Conservation (phyloP, 2,329 filamentous ascomycete genomes). For the Trichoderma sp. region DNA sequence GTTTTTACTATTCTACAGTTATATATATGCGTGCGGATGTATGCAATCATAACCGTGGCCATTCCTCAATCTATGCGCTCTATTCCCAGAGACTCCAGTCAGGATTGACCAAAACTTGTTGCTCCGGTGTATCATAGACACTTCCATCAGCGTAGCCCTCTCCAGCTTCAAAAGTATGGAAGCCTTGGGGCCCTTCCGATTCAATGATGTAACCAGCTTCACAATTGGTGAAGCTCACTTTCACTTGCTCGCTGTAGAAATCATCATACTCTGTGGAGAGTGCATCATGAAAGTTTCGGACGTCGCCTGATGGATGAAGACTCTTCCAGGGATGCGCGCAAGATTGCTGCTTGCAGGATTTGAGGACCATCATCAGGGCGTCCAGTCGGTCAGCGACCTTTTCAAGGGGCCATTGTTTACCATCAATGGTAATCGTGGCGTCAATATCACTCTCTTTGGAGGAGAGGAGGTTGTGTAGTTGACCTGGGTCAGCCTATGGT, state of each 20-base stretch:
- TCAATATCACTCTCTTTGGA: conserved; percentile 24
- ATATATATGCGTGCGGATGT: not conserved
- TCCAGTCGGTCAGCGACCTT: conserved; percentile 52
- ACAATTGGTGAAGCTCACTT: conserved; percentile 53
- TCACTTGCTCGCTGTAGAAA: conserved; percentile 49
- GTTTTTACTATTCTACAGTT: not conserved
- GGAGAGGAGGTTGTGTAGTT: conserved; percentile 45
- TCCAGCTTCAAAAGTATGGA: not conserved
- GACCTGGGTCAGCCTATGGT: conserved; percentile 50
- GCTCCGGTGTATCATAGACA: not conserved
- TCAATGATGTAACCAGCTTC: conserved; percentile 52
- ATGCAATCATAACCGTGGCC: not conserved
- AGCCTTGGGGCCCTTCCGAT: conserved; percentile 52
- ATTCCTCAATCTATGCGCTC: not conserved
- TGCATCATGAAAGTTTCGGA: conserved; percentile 51
- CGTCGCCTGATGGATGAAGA: conserved; percentile 53
- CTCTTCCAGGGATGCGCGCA: conserved; percentile 57
- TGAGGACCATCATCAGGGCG: conserved; percentile 57
- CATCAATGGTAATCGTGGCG: conserved; percentile 32
- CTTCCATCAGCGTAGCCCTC: not conserved
- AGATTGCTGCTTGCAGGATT: conserved; percentile 54
- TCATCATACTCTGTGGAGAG: conserved; percentile 46
- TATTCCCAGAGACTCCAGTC: conserved; percentile 17
- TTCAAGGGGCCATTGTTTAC: conserved; percentile 26
- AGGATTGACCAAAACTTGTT: not conserved